A percentile compares a stretch with the other conserved stretches of the same genome.
These are phyloP conservation scores for Begonia masoniana DNA, from an alignment of 306 rosid species.

Conservation along the genomic window DNA sequence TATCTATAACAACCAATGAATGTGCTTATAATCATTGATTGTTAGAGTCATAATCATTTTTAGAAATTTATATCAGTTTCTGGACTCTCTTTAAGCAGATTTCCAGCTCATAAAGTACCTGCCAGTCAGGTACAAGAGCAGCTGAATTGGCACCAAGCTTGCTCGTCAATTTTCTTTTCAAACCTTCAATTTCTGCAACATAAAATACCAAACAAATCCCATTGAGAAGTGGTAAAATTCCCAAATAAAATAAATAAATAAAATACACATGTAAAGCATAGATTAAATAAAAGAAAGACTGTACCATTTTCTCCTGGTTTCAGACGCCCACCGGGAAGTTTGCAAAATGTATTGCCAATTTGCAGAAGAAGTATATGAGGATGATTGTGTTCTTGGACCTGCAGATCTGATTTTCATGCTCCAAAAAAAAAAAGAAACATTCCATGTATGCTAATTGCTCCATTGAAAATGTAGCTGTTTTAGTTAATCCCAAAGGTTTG, in stretches of 20 bases:
- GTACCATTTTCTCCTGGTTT: slow-evolving; percentile 98
- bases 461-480: no score
- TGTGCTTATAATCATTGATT: no score
- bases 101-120: slow-evolving; percentile 19
- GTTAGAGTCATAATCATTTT: no score
- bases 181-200: slow-evolving; percentile 66
- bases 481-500: no score
- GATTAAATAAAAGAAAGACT: slow-evolving; percentile 2
- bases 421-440: slow-evolving; percentile 1
- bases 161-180: slow-evolving; percentile 94
- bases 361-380: slow-evolving; percentile 97
- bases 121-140: slow-evolving; percentile 86
- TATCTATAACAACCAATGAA: no score
- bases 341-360: slow-evolving; percentile 96
- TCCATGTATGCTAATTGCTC: no score
- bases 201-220: background rate
- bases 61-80: no score
- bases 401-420: slow-evolving; percentile 13
- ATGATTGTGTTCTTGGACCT: slow-evolving; percentile 99
- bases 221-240: no score
- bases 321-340: slow-evolving; percentile 97
- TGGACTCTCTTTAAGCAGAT: no score
- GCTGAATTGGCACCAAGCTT: slow-evolving; percentile 87
- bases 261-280: no score
- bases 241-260: no score